These are phyloP conservation scores for Diplodia corticola DNA, from an alignment of 2,329 filamentous ascomycete species.

Conservation along the genomic window DNA sequence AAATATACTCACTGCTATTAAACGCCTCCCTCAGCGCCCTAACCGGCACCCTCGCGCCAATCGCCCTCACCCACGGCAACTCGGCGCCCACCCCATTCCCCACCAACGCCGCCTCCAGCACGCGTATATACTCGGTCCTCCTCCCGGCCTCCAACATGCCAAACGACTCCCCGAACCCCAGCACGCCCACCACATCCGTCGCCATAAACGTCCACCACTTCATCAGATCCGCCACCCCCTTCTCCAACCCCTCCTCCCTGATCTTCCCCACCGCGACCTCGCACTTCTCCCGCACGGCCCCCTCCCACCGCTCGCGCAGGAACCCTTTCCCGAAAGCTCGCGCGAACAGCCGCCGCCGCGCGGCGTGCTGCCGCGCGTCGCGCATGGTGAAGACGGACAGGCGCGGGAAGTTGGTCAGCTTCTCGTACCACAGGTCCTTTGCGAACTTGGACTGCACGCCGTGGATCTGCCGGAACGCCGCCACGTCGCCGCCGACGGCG, in stretches of 20 bases:
- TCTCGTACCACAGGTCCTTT: conserved; percentile 25
- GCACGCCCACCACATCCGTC: conserved; percentile 40
- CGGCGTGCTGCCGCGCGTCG: conserved; percentile 38
- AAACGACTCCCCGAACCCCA: conserved; percentile 45
- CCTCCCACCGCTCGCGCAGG: conserved; percentile 41
- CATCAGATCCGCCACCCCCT: conserved; percentile 36
- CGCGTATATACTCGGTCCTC: conserved; percentile 32
- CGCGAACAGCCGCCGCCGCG: conserved; percentile 39
- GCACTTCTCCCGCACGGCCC: conserved; percentile 35
- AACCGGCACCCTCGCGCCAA: conserved; percentile 30
- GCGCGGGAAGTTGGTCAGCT: conserved; percentile 30
- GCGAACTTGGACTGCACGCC: conserved; percentile 32
- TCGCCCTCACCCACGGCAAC: conserved; percentile 31
- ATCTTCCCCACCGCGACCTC: conserved; percentile 38
- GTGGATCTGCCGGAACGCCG: conserved; percentile 35
- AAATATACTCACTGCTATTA: conserved; percentile 27
- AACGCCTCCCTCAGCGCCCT: conserved; percentile 27
- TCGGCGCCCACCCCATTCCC: conserved; percentile 37
- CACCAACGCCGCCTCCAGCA: conserved; percentile 32
- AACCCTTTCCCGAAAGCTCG: conserved; percentile 39
- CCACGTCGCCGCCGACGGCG: conserved; percentile 31
- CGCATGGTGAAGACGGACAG: conserved; percentile 42
- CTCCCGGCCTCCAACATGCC: conserved; percentile 40
- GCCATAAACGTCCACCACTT: conserved; percentile 45
- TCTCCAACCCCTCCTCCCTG: conserved; percentile 26